Base-by-base conservation (phyloP, 129 eudicot species). In the Chrysanthemum lavandulifolium region DNA sequence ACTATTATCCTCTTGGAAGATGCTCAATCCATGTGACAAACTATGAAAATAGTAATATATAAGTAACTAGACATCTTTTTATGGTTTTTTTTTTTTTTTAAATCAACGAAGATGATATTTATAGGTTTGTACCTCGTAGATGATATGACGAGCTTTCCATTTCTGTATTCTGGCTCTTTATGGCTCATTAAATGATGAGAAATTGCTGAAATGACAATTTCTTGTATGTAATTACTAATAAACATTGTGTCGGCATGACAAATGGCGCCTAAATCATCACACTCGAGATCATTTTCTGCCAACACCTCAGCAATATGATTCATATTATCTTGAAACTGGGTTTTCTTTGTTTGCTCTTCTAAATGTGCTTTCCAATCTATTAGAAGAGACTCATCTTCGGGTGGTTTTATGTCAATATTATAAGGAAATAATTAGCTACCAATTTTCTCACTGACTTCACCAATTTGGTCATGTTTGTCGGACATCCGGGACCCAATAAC, bases 221-320 rank as follows among this genome's bases (percentile, higher is more conserved):
- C 96, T 53, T 93, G 90, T 1, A 93, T 89, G 77, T 85, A 83
- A 61, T 86, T 59, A 75, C 98, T 75, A 51, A 93, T 86, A 77
- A 84, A 80, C 78, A 85, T 48, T 6, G 98, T 84, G 82, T 93
- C 98, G 4, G 90, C 90, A 31, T 82, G 87, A 68, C 98, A 93
- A 71, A 93, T 89, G 59, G 95, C 82, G 57, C 83, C 86, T 57
- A 93, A 80, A 80, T 93, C 98, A 72, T 93, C 96, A 74, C 98
- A 93, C 18, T 87, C 96, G 18, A 93, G 85, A 82, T 93, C 96
- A 69, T 93, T 93, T 65, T 95, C 96, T 27, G 92, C 92, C 73
- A 93, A 88, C n/a, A 93, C 92, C 78, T 93, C 92, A 58, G 95
- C 81, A 48, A 93, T 93, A 73, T 93, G 96, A 73, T 87, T 93